phyloP scores from a whole-genome alignment of 352 stramenopile species.

The Lagenidium sp. region DNA sequence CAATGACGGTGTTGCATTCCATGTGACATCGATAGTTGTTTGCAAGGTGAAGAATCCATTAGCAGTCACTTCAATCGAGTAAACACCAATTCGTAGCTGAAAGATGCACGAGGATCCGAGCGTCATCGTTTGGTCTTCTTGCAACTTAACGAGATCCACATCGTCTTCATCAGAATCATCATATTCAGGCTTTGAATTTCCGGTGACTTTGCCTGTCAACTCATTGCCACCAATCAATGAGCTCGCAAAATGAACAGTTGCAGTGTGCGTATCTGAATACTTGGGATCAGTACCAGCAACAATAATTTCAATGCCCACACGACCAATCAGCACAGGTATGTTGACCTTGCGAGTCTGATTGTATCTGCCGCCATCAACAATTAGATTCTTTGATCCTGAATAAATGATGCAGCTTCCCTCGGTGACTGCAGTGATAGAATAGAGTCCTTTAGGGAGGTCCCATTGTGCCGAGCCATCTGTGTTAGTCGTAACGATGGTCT shows the following conservation, averaged over 20 bases:
- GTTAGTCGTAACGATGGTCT: constrained; percentile 33
- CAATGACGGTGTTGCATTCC: constrained; percentile 9
- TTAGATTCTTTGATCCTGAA: constrained; percentile 53
- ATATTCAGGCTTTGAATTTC: too few relatives aligned
- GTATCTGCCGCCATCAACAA: constrained; percentile 54
- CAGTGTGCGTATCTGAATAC: background rate
- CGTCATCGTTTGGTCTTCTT: too few relatives aligned
- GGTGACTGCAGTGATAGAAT: constrained; percentile 36
- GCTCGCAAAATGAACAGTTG: background rate
- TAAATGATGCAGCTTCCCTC: constrained; percentile 58
- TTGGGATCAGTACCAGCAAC: constrained; percentile 2
- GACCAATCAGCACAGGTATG: constrained; percentile 50
- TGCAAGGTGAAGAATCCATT: constrained; percentile 17
- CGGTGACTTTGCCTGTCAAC: background rate
- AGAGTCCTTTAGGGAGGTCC: constrained; percentile 51
- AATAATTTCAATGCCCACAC: constrained; percentile 26
- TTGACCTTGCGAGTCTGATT: constrained; percentile 31
- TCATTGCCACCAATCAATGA: background rate
- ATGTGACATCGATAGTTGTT: constrained; percentile 21
- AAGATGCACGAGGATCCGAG: constrained; percentile 20
- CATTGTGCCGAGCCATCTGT: constrained; percentile 28
- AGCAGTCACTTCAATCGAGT: constrained; percentile 19
- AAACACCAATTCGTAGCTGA: constrained; percentile 33
- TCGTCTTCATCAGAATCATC: background rate
- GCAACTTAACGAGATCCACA: too few relatives aligned